Percentiles rank a stretch among this genome's conserved stretches.
These are phyloP conservation scores for Penicillium bovifimosum DNA, from an alignment of 495 filamentous ascomycete genomes.

Conservation along the genomic window DNA sequence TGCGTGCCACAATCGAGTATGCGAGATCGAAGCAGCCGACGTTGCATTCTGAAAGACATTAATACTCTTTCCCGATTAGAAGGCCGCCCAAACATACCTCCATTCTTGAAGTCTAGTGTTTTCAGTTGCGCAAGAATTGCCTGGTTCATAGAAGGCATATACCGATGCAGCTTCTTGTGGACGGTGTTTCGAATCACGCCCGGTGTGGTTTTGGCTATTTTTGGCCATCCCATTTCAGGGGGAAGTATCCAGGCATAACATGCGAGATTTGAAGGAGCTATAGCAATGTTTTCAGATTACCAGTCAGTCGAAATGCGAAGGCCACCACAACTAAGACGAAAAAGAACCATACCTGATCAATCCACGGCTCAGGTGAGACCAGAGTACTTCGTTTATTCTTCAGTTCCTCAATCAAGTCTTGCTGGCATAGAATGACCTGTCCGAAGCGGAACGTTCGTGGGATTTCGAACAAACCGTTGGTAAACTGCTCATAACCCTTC, in stretches of 20 bases:
- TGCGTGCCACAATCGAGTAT: constrained; percentile 24
- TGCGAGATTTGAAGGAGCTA: constrained; percentile 24
- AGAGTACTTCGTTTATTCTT: constrained; percentile 10
- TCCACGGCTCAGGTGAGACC: constrained; percentile 24
- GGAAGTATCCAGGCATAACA: constrained; percentile 28
- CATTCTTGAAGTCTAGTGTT: constrained; percentile 2
- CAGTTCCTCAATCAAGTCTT: constrained; percentile 20
- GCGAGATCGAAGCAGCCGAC: constrained; percentile 21
- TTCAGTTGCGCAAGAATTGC: constrained; percentile 16
- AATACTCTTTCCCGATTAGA: neutral
- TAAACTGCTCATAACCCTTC: constrained; percentile 13
- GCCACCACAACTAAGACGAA: no score
- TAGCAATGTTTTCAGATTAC: neutral
- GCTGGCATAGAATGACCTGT: constrained; percentile 20
- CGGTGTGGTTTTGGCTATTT: constrained; percentile 22
- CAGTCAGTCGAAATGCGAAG: neutral
- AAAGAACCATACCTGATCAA: constrained; percentile 18
- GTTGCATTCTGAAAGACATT: constrained; percentile 10
- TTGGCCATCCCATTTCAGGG: constrained; percentile 18
- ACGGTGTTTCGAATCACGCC: constrained; percentile 22
- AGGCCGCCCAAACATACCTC: constrained; percentile 4
- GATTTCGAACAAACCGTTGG: constrained; percentile 18
- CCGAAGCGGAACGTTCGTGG: constrained; percentile 26
- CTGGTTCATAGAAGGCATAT: constrained; percentile 19
- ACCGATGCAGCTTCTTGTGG: constrained; percentile 17